These are phyloP conservation scores for Penicillium paneum DNA, from an alignment of 2,329 filamentous ascomycete species.

Conservation along the genomic window DNA sequence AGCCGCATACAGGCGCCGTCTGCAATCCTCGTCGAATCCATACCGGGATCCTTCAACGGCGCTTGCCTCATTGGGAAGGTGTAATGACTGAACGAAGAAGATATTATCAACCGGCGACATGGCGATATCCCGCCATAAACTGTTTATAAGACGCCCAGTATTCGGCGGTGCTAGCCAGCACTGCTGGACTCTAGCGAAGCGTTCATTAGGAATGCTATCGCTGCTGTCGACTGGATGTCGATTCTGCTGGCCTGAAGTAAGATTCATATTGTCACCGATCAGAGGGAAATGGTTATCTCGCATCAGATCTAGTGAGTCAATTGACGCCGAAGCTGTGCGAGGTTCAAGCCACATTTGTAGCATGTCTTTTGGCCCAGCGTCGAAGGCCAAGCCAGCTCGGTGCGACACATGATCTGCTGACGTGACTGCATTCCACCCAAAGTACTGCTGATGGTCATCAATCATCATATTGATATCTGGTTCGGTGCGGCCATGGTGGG, in stretches of 20 bases:
- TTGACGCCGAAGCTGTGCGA: slow-evolving; percentile 29
- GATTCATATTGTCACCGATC: slow-evolving; percentile 20
- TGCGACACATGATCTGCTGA: slow-evolving; percentile 22
- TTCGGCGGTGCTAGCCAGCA: slow-evolving; percentile 43
- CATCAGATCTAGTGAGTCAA: slow-evolving; percentile 31
- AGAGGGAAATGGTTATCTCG: slow-evolving; percentile 25
- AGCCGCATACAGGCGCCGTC: slow-evolving; percentile 37
- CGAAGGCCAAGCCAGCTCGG: slow-evolving; percentile 23
- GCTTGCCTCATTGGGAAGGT: slow-evolving; percentile 19
- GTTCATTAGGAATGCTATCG: slow-evolving; percentile 39
- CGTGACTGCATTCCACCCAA: slow-evolving; percentile 31
- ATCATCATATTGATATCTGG: slow-evolving; percentile 26
- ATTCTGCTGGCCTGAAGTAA: slow-evolving; percentile 24
- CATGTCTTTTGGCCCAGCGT: slow-evolving; percentile 31
- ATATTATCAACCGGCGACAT: slow-evolving; percentile 39
- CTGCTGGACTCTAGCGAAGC: slow-evolving; percentile 43
- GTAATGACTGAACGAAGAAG: slow-evolving; percentile 31
- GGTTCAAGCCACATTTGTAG: slow-evolving; percentile 39
- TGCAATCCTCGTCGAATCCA: slow-evolving; percentile 44
- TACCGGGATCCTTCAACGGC: slow-evolving; percentile 32
- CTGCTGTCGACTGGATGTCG: slow-evolving; percentile 23
- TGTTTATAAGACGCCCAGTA: slow-evolving; percentile 41
- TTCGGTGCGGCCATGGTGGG: slow-evolving; percentile 33
- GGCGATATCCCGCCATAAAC: slow-evolving; percentile 42
- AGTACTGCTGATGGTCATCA: slow-evolving; percentile 31